A percentile compares a stretch with the other conserved stretches of the same genome.
Conservation (phyloP, 257 asterid species). For the Avicennia marina region DNA sequence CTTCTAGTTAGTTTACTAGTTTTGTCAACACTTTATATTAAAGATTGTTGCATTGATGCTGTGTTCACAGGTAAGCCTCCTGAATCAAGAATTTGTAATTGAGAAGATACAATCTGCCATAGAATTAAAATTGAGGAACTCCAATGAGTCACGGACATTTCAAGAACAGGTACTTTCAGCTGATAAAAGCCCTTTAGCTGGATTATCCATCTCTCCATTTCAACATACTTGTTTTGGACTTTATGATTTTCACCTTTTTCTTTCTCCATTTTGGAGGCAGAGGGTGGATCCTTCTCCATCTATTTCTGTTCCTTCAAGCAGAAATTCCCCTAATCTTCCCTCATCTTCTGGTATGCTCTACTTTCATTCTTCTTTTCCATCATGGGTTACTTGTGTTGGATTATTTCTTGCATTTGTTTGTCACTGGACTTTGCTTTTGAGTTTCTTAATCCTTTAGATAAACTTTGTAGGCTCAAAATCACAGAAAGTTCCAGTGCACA, state of each 20-base stretch:
- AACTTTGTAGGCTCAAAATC: constrained; percentile 50
- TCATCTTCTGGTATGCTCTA: constrained; percentile 45
- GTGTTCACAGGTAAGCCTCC: constrained; percentile 73
- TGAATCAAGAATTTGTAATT: constrained; percentile 80
- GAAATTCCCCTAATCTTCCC: constrained; percentile 43
- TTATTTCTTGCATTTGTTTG: constrained; percentile 13
- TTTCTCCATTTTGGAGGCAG: constrained; percentile 30
- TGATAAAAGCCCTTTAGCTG: too few relatives aligned
- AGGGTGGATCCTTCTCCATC: constrained; percentile 46
- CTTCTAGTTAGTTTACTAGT: constrained; percentile 5
- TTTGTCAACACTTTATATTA: constrained; percentile 1
- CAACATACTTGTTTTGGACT: not conserved
- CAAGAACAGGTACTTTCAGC: constrained; percentile 74
- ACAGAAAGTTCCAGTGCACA: constrained; percentile 78
- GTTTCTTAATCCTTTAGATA: constrained; percentile 17
- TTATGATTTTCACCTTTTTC: constrained; percentile 14
- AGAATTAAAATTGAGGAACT: constrained; percentile 79
- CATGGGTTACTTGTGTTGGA: constrained; percentile 4
- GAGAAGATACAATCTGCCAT: constrained; percentile 80
- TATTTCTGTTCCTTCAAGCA: constrained; percentile 32
- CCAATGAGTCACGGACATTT: constrained; percentile 77
- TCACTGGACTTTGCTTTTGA: constrained; percentile 17
- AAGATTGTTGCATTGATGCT: constrained; percentile 13
- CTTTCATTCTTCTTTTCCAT: constrained; percentile 14
- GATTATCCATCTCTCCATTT: not conserved